Percentiles rank a stretch among this genome's conserved stretches.
phyloP scores from a whole-genome alignment of 495 filamentous ascomycete genomes.

The Podospora didyma region DNA sequence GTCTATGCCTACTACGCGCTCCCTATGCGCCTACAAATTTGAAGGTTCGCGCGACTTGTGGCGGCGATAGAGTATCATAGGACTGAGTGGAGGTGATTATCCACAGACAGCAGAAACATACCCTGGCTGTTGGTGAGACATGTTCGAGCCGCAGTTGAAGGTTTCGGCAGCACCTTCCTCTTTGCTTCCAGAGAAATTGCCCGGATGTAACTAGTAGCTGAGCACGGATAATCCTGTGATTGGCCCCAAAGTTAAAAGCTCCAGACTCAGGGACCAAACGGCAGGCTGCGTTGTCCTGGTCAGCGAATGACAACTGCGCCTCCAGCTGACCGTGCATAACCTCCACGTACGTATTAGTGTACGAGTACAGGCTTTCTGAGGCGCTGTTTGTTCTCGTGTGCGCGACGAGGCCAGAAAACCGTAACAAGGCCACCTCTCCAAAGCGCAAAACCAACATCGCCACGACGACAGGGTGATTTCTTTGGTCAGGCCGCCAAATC shows the following conservation, averaged over 20 bases:
- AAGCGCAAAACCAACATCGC: not conserved
- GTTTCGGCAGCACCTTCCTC: not conserved
- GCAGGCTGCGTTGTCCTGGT: not conserved
- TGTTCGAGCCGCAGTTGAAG: too few species aligned
- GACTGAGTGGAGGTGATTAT: too few species aligned
- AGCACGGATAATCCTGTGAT: not conserved
- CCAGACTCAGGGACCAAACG: conserved; percentile 1
- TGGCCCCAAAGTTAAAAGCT: not conserved
- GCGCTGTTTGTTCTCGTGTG: not conserved
- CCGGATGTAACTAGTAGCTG: not conserved
- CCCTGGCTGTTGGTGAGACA: too few species aligned
- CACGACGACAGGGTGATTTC: not conserved
- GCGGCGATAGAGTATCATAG: too few species aligned
- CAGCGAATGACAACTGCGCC: not conserved
- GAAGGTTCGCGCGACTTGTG: too few species aligned
- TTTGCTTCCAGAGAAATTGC: not conserved
- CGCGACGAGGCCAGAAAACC: not conserved
- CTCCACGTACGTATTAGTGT: too few species aligned
- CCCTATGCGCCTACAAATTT: too few species aligned
- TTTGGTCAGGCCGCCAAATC: not conserved
- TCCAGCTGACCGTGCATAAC: not conserved
- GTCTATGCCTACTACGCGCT: too few species aligned
- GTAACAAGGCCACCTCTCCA: conserved; percentile 10
- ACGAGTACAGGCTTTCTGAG: not conserved
- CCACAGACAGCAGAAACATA: too few species aligned